Conservation (phyloP, 2,329 filamentous ascomycete species). For the Aspergillus phoenicis region DNA sequence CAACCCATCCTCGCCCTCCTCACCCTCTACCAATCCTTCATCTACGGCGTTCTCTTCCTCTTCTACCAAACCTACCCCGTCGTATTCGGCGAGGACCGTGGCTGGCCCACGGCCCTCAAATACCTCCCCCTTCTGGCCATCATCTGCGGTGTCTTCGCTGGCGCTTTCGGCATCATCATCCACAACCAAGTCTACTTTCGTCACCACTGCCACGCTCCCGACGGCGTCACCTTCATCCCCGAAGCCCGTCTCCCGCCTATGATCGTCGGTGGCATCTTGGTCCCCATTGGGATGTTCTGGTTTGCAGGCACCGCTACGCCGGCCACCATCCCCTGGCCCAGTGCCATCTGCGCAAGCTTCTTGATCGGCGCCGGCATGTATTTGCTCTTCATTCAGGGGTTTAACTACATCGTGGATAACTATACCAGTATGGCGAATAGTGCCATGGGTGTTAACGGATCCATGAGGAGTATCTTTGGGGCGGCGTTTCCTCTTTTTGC, state of each 20-base stretch:
- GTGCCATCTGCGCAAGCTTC: constrained; percentile 39
- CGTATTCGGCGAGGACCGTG: not conserved
- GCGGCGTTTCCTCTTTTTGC: not conserved
- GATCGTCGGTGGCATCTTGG: constrained; percentile 22
- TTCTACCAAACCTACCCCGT: constrained; percentile 5
- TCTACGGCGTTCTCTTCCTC: not conserved
- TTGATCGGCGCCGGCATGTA: constrained; percentile 57
- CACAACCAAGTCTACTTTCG: constrained; percentile 5
- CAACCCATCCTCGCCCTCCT: not conserved
- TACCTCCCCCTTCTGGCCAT: not conserved
- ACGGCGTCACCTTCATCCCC: constrained; percentile 6
- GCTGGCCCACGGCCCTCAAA: not conserved
- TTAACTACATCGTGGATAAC: constrained; percentile 59
- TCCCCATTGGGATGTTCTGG: constrained; percentile 31
- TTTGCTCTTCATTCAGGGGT: constrained; percentile 54
- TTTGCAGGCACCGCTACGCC: constrained; percentile 25
- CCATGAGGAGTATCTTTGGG: constrained; percentile 5
- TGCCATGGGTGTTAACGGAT: constrained; percentile 6
- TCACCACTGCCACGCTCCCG: not conserved
- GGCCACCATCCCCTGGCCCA: constrained; percentile 9
- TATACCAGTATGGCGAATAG: constrained; percentile 34
- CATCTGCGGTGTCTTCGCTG: not conserved
- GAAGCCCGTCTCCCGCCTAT: constrained; percentile 24
- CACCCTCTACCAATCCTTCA: not conserved
- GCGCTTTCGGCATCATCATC: not conserved